Evolutionary conservation across 352 stramenopile species (phyloP), one percentile per base, ranked within the genome.

Genomic region (Globisporangium yorkense): DNA sequence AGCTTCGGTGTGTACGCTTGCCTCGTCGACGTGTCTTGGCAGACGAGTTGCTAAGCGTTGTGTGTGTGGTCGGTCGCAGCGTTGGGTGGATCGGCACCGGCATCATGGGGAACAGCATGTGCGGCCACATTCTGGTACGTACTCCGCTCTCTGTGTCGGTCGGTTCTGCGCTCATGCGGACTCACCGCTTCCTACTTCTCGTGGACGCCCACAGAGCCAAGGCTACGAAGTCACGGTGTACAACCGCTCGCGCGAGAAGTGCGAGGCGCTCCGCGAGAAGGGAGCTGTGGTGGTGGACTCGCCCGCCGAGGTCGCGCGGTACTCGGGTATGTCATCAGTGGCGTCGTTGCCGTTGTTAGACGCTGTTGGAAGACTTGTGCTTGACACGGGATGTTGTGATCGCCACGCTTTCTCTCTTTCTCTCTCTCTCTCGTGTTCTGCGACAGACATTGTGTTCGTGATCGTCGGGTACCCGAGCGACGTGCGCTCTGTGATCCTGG

Each of bases 31-130:
- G 35, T 37, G 29, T 3, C 12, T 45, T 43, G n/a, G 29, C 20
- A 24, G 57, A 15, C 18, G 7, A 24, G 50, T 15, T n/a, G 21
- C 8, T 39, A 47, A 10, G 15, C 29, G 57, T 27, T 65, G 31
- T 20, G 50, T 43, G 27, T 53, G 37, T 31, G 18, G 35, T 44
- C 57, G 21, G 47, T 31, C 45, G 33, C 18, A 88, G 84, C 54
- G 73, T 96, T 9, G 88, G 88, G 35, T 96, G 87, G 84, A 84
- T 96, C 27, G 88, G 87, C 59, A 86, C 71, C 1, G 87, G 87
- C 5, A 92, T 96, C 57, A 96, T 96, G 88, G 88, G 88, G 48
- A 83, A 75, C 20, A 94, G 80, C 67, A 97, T 97, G 88, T 95
- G 85, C 44, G 61, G 70, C 8, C 88, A 96, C 65, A 75, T 97